Percentiles rank a stretch among this genome's conserved stretches.
Conservation (phyloP, 768 basidiomycete species). For the Strobilomyces dryophilus region DNA sequence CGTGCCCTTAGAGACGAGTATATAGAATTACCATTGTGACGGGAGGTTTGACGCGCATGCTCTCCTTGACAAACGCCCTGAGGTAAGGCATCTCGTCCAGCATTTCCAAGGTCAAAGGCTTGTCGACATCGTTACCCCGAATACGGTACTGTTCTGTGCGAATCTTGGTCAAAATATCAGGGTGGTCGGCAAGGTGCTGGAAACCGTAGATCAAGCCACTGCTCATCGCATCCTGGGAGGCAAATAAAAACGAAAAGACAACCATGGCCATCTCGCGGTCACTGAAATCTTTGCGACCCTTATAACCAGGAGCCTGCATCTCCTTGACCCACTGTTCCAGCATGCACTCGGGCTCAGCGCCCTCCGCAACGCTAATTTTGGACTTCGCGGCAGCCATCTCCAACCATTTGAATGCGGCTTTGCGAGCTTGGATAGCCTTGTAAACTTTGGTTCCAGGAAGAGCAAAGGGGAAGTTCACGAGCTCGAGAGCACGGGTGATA, state of each 20-base stretch:
- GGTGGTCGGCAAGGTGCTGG: slow-evolving; percentile 93
- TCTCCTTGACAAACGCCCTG: slow-evolving; percentile 90
- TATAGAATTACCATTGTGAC: slow-evolving; percentile 78
- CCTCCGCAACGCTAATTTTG: slow-evolving; percentile 78
- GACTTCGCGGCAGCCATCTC: slow-evolving; percentile 72
- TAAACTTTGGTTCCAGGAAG: slow-evolving; percentile 96
- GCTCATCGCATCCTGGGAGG: slow-evolving; percentile 97
- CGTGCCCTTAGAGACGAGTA: background rate
- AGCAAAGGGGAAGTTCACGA: slow-evolving; percentile 97
- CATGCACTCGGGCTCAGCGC: slow-evolving; percentile 82
- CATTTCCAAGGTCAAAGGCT: slow-evolving; percentile 80
- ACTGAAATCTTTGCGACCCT: slow-evolving; percentile 82
- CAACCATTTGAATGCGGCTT: slow-evolving; percentile 77
- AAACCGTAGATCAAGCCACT: slow-evolving; percentile 93
- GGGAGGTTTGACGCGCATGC: slow-evolving; percentile 85
- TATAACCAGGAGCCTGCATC: slow-evolving; percentile 59
- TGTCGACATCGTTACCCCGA: slow-evolving; percentile 71
- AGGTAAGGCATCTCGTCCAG: slow-evolving; percentile 92
- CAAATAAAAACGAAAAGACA: slow-evolving; percentile 94
- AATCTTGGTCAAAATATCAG: slow-evolving; percentile 83
- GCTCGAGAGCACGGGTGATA: slow-evolving; percentile 91
- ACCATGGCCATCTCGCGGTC: slow-evolving; percentile 97
- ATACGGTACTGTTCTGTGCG: slow-evolving; percentile 86
- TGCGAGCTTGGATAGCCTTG: slow-evolving; percentile 88
- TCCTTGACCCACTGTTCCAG: slow-evolving; percentile 88